Evolutionary conservation across 345 rosid species (phyloP), one percentile per base, ranked within the genome.

Genomic region (Citrus sinensis): DNA sequence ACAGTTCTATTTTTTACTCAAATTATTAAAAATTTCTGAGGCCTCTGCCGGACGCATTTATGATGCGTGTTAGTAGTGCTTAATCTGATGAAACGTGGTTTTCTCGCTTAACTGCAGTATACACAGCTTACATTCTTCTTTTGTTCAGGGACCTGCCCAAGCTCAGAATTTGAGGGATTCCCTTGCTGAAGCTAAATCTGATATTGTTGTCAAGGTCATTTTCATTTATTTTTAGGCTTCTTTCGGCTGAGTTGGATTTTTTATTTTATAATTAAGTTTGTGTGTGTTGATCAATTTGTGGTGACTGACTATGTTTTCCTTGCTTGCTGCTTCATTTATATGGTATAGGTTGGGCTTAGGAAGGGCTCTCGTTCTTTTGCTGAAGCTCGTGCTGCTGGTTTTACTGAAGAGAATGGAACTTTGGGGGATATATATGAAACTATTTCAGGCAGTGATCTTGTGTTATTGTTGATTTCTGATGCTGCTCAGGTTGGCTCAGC

Each of bases 81-180:
- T 60, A 60, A 10, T n/a, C 49, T 13, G 4, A 29, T 27, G 66
- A 25, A 37, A 56, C 0, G 56, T 17, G 35, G 59, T 3, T 7
- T 2, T 71, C 62, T 76, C 25, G 8, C 22, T 67, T 67, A 67
- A 34, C 58, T 25, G 10, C 39, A 60, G 32, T 30, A 65, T 7
- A 24, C 5, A 16, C 17, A 22, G 42, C 51, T 10, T 56, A 79
- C 16, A 67, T 9, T 29, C 42, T 59, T 73, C 25, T 73, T 46
- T 25, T 27, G 67, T 25, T 65, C 75, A 93, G 98, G 97, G 94
- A 32, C 98, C 98, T 82, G 98, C 98, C 59, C 98, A 94, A 88
- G 98, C 97, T 71, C 98, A 94, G 83, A 94, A 92, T 78, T 80
- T 94, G 81, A 91, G 95, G 84, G 98, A 94, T 86, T 94, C 98